Percentiles rank a stretch among this genome's conserved stretches.
phyloP scores from a whole-genome alignment of 345 rosid species.

The Eucalyptus grandis region DNA sequence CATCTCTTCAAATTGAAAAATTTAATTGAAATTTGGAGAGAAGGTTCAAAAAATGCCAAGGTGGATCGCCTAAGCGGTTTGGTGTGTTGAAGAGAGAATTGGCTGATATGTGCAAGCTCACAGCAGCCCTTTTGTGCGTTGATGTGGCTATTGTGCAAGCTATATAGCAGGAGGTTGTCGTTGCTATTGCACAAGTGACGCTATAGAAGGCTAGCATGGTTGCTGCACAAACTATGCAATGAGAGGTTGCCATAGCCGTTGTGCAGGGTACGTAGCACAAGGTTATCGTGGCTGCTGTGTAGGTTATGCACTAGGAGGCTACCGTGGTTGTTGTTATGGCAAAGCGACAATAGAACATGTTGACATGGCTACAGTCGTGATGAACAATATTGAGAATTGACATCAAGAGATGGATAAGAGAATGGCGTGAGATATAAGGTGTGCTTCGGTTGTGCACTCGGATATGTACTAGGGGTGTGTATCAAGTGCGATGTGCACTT shows the following conservation, averaged over 20 bases:
- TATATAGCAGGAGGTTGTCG: neutral
- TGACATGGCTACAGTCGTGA: neutral
- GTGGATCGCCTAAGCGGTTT: neutral
- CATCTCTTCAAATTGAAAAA: neutral
- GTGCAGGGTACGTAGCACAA: neutral
- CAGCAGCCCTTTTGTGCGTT: neutral
- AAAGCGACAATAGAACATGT: neutral
- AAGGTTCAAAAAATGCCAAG: neutral
- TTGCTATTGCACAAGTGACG: neutral
- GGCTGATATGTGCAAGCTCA: neutral
- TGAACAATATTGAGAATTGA: neutral
- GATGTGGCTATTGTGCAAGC: neutral
- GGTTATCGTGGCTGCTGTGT: neutral
- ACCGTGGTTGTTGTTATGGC: neutral
- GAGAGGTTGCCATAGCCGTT: neutral
- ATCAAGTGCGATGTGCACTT: neutral
- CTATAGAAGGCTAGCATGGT: no score
- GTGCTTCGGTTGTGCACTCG: neutral
- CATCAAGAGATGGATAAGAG: neutral
- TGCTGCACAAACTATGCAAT: neutral
- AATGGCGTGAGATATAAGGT: neutral
- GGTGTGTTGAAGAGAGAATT: neutral
- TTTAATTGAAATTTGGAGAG: neutral
- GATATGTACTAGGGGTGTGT: neutral
- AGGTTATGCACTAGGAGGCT: neutral